phyloP scores from a whole-genome alignment of 306 rosid species.

The Trifolium fragiferum region DNA sequence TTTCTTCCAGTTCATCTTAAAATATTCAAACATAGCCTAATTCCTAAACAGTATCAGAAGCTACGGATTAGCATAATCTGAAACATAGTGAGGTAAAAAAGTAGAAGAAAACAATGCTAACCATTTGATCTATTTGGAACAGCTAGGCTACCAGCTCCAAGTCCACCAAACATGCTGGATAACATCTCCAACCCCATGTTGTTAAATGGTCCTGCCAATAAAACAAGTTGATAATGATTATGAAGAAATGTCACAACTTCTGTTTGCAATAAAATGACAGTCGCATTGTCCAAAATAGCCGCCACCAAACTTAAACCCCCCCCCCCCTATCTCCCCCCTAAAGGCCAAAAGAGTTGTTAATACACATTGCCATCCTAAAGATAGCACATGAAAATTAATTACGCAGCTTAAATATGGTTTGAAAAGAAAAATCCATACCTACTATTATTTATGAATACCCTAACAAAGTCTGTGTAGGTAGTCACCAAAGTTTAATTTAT shows the following conservation, averaged over 20 bases:
- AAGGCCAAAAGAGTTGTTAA: constrained; percentile 1
- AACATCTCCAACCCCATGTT: constrained; percentile 70
- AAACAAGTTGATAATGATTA: constrained; percentile 15
- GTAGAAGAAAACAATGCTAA: constrained; percentile 37
- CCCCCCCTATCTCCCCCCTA: too few species aligned
- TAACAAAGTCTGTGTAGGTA: not conserved
- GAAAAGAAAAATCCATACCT: constrained; percentile 20
- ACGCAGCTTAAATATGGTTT: constrained; percentile 20
- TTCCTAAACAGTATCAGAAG: not conserved
- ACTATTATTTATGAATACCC: constrained; percentile 20
- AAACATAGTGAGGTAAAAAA: constrained; percentile 18
- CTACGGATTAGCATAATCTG: constrained; percentile 5
- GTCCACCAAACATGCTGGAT: constrained; percentile 91
- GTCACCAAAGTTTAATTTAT: not conserved
- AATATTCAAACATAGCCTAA: not conserved
- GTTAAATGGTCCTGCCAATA: constrained; percentile 57
- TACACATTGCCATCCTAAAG: too few species aligned
- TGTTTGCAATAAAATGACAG: constrained; percentile 26
- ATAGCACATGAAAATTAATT: not conserved
- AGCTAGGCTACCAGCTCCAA: constrained; percentile 78
- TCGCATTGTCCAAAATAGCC: constrained; percentile 26
- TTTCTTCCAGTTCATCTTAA: not conserved
- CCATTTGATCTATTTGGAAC: constrained; percentile 80
- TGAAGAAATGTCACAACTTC: constrained; percentile 4
- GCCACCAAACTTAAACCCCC: constrained; percentile 14